These are phyloP conservation scores for Rhododendron griersonianum DNA, from an alignment of 148 eudicot genomes.

Conservation along the genomic window DNA sequence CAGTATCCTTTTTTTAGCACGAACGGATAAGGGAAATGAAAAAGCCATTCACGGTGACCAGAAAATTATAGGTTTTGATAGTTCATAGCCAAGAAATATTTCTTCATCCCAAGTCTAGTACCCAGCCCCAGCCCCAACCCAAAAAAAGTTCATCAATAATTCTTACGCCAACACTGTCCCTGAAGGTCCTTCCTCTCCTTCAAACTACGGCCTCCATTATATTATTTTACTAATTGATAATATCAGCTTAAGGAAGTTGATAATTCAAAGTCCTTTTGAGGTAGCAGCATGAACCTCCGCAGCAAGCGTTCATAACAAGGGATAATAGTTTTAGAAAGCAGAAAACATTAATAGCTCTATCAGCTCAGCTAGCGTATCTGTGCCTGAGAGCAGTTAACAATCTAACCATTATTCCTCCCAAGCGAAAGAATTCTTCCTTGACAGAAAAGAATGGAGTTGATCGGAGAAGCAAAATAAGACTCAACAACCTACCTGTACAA, in stretches of 20 bases:
- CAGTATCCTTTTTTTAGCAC: not conserved
- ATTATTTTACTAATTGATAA: not conserved
- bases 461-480: not conserved
- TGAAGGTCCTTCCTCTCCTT: not conserved
- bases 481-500: constrained; percentile 63
- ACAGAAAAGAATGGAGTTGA: not conserved
- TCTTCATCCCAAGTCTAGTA: not conserved
- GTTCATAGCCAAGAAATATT: not conserved
- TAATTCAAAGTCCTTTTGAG: not conserved
- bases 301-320: not conserved
- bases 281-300: not conserved
- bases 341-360: not conserved
- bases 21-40: not conserved
- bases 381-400: not conserved
- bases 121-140: not conserved
- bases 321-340: not conserved
- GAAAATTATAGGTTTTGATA: not conserved
- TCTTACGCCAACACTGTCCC: not conserved
- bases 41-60: not conserved
- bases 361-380: not conserved
- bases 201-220: not conserved
- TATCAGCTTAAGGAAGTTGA: not conserved
- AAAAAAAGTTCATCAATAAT: not conserved
- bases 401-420: not conserved
- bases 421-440: not conserved